Evolutionary conservation across 805 yeast genomes (phyloP), one percentile per base, ranked within the genome.

Genomic region (Nakazawaea molendinolei): DNA sequence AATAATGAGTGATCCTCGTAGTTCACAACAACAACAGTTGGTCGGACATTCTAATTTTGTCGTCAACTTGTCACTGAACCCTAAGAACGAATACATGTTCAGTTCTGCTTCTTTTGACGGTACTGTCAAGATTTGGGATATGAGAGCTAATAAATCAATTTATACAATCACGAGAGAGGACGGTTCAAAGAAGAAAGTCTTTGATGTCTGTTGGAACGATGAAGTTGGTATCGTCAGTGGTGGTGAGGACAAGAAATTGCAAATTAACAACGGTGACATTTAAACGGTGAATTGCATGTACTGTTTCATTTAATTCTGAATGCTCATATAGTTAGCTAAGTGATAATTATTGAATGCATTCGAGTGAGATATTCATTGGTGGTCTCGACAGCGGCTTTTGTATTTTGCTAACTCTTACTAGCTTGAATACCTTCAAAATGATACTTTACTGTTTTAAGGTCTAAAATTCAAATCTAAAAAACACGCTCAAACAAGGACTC

Each of bases 61-160:
- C 25, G 90, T 81, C 8, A 71, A 80, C 2, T 64, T 92, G 46
- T 74, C 80, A 20, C 73, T 82, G 5, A 71, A 79, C 40, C 95
- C 97, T 6, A 74, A 72, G 37, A 84, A 79, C 52, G 85, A 79
- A 33, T 79, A 84, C 60, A 76, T 86, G 79, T 71, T 92, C 49
- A 76, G 85, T 15, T 85, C 95, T 4, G 95, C 82, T 9, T 86
- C 96, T n/a, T 96, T 89, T 55, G 98, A 92, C 58, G 96, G 97
- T 18, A 85, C 95, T 1, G 90, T 82, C 29, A 79, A 87, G 51
- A 82, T 92, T 15, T 92, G 98, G 98, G 98, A 90, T 58, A 73
- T 90, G 8, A 77, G 98, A 52, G 82, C 96, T 4, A 82, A 79
- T 44, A 74, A 78, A 49, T 71, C 92, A 9, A 65, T 92, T 63